Base-by-base conservation (phyloP, 768 basidiomycete genomes). In the Phanerochaete carnosa region DNA sequence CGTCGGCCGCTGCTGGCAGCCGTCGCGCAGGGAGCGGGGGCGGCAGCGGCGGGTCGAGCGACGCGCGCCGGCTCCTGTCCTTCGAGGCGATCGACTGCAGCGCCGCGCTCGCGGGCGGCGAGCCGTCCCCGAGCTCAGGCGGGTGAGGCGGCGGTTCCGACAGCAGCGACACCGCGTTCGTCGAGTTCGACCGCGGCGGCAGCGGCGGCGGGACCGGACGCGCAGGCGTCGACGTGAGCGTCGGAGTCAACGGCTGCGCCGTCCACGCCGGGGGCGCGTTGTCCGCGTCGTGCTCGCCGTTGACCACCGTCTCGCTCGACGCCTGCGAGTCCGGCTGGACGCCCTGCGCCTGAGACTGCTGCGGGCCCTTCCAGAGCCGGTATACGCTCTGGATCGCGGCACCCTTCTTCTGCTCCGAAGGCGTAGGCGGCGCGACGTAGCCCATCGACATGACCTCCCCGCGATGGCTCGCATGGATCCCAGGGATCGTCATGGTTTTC, bases 361-460 rank as follows among this genome's bases (percentile, higher is more conserved):
- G 59, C 28, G 85, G 82, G 50, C 76, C 82, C 68, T 89, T 90
- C 86, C 88, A 91, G 56, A 94, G 76, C 12, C 89, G 83, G 70
- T 91, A 91, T 60, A 92, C 81, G 60, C 78, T 83, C 70, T 85
- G 85, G 33, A 90, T 84, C 23, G 83, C 81, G 51, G 80, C 78
- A 70, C 83, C 83, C 52, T 63, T 70, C 15, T 67, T 65, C 61
- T 73, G 72, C 54, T 71, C 73, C 23, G 81, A 78, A 11, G 75
- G 62, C 4, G 82, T 78, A 26, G 69, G 62, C 1, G 80, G 77
- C 12, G 88, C 84, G 58, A 84, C 83, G 66, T 90, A 87, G 12
- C 92, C 92, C 80, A 94, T 80, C 3, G 91, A 88, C 86, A 91
- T 90, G 45, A 93, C 83, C 62, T 94, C 90, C 9, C 89, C 89